Evolutionary conservation across 768 basidiomycete species (phyloP), one percentile per base, ranked within the genome.

Genomic region (Panaeolus papilionaceus): DNA sequence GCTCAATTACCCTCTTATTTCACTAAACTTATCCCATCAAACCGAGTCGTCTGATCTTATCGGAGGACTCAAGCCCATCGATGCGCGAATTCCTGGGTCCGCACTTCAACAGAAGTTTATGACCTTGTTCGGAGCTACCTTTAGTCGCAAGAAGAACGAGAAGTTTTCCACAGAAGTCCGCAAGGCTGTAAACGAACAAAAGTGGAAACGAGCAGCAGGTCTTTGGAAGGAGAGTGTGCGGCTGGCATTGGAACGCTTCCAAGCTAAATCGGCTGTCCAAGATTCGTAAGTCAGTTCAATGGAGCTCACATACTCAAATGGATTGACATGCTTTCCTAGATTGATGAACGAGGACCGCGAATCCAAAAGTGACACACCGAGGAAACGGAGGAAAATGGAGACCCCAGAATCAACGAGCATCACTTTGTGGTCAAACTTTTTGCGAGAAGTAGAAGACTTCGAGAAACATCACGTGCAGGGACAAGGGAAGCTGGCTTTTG

Each of bases 11-110:
- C 89, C 90, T 0, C 85, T 99, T 39, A 86, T 95, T 65, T 94
- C 96, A 0, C 85, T 99, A 66, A 99, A 99, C 75, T 78, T 99
- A 72, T 98, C 95, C 1, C 94, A 96, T 74, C 98, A 99, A 77
- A 98, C 96, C 0, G 97, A 99, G 76, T 92, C 94, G 0, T 91
- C 94, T 2, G 98, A 99, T 78, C 81, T 99, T 3, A 82, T 99
- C 4, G 98, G 98, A 42, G 96, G 96, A 0, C 96, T 97, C 78
- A 96, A 96, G 76, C 98, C 98, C n/a, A 82, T 99, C 7, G 95
- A 99, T 76, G 88, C 95, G 6, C 88, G 92, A 12, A 79, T 95
- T 0, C 90, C 94, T 11, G 96, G 89, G 0, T 84, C 86, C 8
- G 82, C 80, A 37, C 77, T 98, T 47, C 90, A 96, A 69, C 83